Base-by-base conservation (phyloP, 2,329 filamentous ascomycete species). In the Cladobotryum protrusum region DNA sequence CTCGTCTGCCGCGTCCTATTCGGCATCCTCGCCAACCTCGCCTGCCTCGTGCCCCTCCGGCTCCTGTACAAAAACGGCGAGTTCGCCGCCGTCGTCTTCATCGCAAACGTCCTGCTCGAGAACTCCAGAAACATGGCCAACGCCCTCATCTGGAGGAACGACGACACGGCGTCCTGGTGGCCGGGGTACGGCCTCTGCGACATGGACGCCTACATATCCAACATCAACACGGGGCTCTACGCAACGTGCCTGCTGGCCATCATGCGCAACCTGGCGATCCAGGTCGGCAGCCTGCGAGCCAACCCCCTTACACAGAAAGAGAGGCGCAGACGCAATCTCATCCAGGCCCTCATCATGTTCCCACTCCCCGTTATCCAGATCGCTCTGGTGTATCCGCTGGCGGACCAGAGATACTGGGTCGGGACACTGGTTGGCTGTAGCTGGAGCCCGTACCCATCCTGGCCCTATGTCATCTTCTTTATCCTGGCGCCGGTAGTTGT, bases 341-440 rank as follows among this genome's bases (percentile, higher is more conserved):
- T 72, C 5, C 78, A 82, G 56, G 71, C 72, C 4, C 64, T 77
- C 53, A 71, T 81, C 65, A 77, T 83, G 53, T 79, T 82, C 47
- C 71, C 76, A 1, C 50, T 78, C 3, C 78, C 78, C 0, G 8
- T 78, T 13, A 29, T 81, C 34, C 75, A 81, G 63, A 49, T 76
- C 6, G 59, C 66, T 8, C 70, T 76, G 59, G 73, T 72, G 1
- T 77, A 71, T 59, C 73, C 77, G 15, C 63, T 76, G 13, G 66
- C 74, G 4, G 58, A 64, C 2, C 69, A 75, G 49, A 68, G 79
- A 18, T 82, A 77, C 57, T 65, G 68, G 20, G 59, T 83, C 33
- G 71, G 67, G 24, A 72, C 78, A 0, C 61, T 80, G 36, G 61
- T 71, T 17, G 79, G 79, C 3, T 83, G 79, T 54, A 63, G 59